These are phyloP conservation scores for Omphalea diandra DNA, from an alignment of 441 rosid species.

Conservation along the genomic window DNA sequence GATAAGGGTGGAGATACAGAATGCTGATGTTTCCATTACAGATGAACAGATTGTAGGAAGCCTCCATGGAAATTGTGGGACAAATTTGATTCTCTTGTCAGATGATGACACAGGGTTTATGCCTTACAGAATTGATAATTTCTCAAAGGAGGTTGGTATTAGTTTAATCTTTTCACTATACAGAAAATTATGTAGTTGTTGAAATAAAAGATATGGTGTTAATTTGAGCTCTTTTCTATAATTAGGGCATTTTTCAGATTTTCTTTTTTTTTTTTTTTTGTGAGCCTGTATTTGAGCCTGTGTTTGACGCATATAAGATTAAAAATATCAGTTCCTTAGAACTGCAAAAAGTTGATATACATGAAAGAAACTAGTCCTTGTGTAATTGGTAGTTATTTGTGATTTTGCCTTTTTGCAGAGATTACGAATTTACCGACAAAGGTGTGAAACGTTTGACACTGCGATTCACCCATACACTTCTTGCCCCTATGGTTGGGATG, in stretches of 20 bases:
- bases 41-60: slow-evolving; percentile 80
- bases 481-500: slow-evolving; percentile 99
- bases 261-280: too few relatives aligned
- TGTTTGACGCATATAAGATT: not conserved
- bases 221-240: not conserved
- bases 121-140: slow-evolving; percentile 98
- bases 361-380: not conserved
- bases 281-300: too few relatives aligned
- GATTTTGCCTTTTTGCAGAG: slow-evolving; percentile 46
- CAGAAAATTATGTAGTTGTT: not conserved
- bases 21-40: slow-evolving; percentile 74
- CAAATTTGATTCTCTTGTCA: slow-evolving; percentile 85
- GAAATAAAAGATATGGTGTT: not conserved
- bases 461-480: slow-evolving; percentile 74
- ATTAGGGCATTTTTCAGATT: not conserved
- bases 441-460: slow-evolving; percentile 88
- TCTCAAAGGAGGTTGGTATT: slow-evolving; percentile 93
- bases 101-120: slow-evolving; percentile 93
- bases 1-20: slow-evolving; percentile 95
- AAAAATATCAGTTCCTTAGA: not conserved
- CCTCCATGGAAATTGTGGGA: slow-evolving; percentile 82
- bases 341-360: not conserved
- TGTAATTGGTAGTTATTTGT: not conserved
- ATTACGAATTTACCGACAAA: slow-evolving; percentile 85
- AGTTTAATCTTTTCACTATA: slow-evolving; percentile 19